Base-by-base conservation (phyloP, 495 filamentous ascomycete species). In the Coniosporium apollinis region DNA sequence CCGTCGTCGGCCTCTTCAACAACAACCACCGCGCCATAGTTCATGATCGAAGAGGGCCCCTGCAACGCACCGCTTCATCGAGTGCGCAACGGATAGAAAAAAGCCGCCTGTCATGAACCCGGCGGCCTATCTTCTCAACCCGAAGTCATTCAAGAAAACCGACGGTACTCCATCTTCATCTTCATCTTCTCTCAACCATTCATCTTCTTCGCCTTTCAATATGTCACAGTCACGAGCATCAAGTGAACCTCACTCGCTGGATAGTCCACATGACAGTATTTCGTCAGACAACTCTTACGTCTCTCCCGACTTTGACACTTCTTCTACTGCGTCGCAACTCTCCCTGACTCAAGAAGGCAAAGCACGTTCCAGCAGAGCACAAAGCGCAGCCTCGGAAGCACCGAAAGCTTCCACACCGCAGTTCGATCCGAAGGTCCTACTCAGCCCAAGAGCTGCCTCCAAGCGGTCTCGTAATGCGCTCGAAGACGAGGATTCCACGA, bases 401-500 rank as follows among this genome's bases (percentile, higher is more conserved):
- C 10, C 30, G 9, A 16, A 9, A 9, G 8, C n/a, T 3, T 1
- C 8, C 9, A 1, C 30, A 8, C 30, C 30, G 15, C 11, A 17
- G 15, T 51, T 38, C 40, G 51, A 47, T 37, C 44, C 42, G 14
- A 44, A 30, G n/a, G 42, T 34, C 8, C 43, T 58, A 2, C 52
- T 60, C 24, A 44, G 57, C 32, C 49, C 54, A 13, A 54, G 45
- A 34, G 34, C 43, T 5, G 32, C 40, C 2, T 14, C 36, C 25
- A 51, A 45, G 34, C 37, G 45, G 11, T 24, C 39, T 7, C 19
- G 15, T 3, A 18, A 34, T 20, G 6, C 24, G 17, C 10, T 22
- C 20, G 14, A 22, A 15, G 13, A 11, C n/a, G 19, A 33, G 3
- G 24, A 28, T 7, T 11, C 19, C 13, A 19, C 16, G 19, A 6